Evolutionary conservation across 768 basidiomycete genomes (phyloP), one percentile per base, ranked within the genome.

Genomic region (Butyriboletus loyo): DNA sequence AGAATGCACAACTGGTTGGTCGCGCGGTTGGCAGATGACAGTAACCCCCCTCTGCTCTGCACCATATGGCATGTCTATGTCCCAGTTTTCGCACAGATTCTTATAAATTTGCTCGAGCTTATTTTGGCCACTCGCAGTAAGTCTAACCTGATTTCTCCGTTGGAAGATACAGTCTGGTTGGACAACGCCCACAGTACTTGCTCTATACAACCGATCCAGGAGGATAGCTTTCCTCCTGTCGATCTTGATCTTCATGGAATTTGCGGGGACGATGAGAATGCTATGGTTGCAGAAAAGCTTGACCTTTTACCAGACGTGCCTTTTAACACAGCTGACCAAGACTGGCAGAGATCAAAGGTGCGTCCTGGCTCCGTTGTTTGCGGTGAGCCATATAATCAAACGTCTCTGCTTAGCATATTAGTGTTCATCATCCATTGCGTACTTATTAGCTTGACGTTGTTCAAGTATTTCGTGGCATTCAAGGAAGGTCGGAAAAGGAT

Each of bases 401-500:
- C 13, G 9, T 5, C 19, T n/a, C 28, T 46, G 21, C 11, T 21
- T 25, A 63, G 62, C 36, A 22, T 60, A 14, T 17, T 60, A 6
- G 42, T 22, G 11, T 52, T 63, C 19, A 24, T 9, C 9, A 47
- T 45, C 4, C 62, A 64, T 39, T 61, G 52, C 43, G 45, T 35
- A 5, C 43, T 64, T 10, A 39, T 64, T 19, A 10, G 36, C 36
- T 7, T 21, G 37, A 38, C 37, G 13, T 6, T 38, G 19, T 38
- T 38, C 37, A 38, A 64, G 32, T 37, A 37, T 19, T 41, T 46
- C 22, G 13, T 40, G 4, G 50, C 55, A 38, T 38, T 46, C 25
- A 64, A 48, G 48, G 49, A 48, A 13, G 62, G 62, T 55, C 21
- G 54, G 52, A 56, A 59, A 1, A 61, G 56, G 25, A 53, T 59